A percentile compares a stretch with the other conserved stretches of the same genome.
phyloP scores from a whole-genome alignment of 108 stramenopile genomes.

The Cyclotella baltica region DNA sequence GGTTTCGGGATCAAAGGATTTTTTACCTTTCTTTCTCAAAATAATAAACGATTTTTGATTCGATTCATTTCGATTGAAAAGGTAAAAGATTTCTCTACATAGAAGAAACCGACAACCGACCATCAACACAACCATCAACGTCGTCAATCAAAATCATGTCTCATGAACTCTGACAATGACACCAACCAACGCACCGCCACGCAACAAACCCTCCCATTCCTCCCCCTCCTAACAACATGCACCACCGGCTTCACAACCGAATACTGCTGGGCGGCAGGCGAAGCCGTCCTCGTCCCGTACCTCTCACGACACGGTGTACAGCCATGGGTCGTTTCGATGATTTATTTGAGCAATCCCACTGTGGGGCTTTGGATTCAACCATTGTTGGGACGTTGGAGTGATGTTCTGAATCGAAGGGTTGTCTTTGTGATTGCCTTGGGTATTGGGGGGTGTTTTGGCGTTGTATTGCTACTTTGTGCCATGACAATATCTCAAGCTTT shows the following conservation, averaged over 20 bases:
- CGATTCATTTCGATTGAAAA: no score
- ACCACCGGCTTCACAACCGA: conserved; percentile 22
- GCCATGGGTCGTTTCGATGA: conserved; percentile 24
- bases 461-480: background rate
- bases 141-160: no score
- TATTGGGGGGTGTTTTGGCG: background rate
- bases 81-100: no score
- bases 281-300: conserved; percentile 27
- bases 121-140: no score
- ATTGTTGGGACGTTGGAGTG: conserved; percentile 3
- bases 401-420: conserved; percentile 12
- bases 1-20: no score
- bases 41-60: no score
- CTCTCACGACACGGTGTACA: conserved; percentile 4
- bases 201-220: background rate
- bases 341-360: conserved; percentile 26
- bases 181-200: background rate
- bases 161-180: no score
- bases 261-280: conserved; percentile 32
- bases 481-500: background rate
- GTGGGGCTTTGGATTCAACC: conserved; percentile 26
- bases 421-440: conserved; percentile 3
- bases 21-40: no score
- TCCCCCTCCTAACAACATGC: conserved; percentile 20
- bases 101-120: no score